Evolutionary conservation across 352 stramenopile species (phyloP), one percentile per base, ranked within the genome.

Genomic region (Globisporangium yorkense): DNA sequence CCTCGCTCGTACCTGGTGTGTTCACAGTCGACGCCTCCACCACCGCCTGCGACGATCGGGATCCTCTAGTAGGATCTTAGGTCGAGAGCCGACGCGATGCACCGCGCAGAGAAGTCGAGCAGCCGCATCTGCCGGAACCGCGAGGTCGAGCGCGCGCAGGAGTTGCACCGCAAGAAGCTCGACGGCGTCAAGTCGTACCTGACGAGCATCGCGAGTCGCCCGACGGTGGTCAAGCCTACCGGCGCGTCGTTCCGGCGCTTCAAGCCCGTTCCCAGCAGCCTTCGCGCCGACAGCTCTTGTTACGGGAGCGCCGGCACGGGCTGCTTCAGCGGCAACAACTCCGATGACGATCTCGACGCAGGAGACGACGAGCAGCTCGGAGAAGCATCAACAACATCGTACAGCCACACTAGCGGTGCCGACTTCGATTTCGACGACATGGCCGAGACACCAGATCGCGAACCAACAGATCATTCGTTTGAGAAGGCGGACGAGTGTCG

Each of bases 41-140:
- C 24, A 27, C 24, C 24, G 24, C 24, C 24, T 27, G 24, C 24
- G 24, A 27, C 24, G 24, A 27, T 27, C 24, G 24, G 24, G 24
- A 27, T 27, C 24, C 24, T 27, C 24, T 27, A 1, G 24, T 27
- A 27, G 24, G 24, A 1, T 43, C 39, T 43, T 43, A 18, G 16
- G 39, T 18, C 39, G 39, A 3, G 39, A 43, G 16, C 9, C 5
- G 1, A 24, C 12, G 39, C 43, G 31, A 92, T 92, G 78, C 72
- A 90, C 56, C 80, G 82, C 45, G 80, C 76, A 1, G 74, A 92
- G 65, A 88, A 88, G 60, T 78, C 78, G 21, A 90, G 82, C 68
- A 92, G 82, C 54, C 85, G 83, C 59, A 69, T 92, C 55, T 89
- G 80, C 52, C 78, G 77, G 44, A 75, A 80, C 7, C 63, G 82